Conservation (phyloP, 495 filamentous ascomycete species). For the Trichoderma orchidacearum region DNA sequence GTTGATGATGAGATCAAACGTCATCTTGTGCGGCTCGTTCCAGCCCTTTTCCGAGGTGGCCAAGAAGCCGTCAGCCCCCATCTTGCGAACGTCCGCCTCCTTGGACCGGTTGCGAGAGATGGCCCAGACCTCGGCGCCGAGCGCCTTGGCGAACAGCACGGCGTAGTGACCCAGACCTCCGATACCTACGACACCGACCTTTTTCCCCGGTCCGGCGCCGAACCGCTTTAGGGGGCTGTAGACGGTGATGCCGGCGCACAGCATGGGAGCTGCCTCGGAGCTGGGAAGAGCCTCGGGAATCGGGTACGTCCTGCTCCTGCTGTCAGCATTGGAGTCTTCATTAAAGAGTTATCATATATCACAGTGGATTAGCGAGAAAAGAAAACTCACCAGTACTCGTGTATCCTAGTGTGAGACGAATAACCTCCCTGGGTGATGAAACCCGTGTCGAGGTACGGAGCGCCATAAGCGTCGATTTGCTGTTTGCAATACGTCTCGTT, state of each 20-base stretch:
- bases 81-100: conserved; percentile 49
- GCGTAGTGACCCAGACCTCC: conserved; percentile 69
- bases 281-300: conserved; percentile 63
- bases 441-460: conserved; percentile 38
- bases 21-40: conserved; percentile 38
- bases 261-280: conserved; percentile 66
- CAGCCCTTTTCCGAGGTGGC: conserved; percentile 53
- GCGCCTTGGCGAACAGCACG: conserved; percentile 54
- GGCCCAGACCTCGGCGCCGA: conserved; percentile 58
- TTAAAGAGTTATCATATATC: too few species aligned
- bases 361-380: too few species aligned
- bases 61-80: conserved; percentile 66
- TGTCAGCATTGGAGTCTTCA: neutral
- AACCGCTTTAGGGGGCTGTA: conserved; percentile 67
- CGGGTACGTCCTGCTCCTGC: conserved; percentile 42
- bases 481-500: conserved; percentile 44
- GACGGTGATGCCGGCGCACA: conserved; percentile 76
- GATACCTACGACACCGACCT: conserved; percentile 58
- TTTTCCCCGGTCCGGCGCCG: conserved; percentile 64
- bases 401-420: conserved; percentile 38
- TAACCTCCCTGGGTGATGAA: conserved; percentile 41
- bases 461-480: conserved; percentile 43
- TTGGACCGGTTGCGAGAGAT: conserved; percentile 57
- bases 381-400: conserved; percentile 34
- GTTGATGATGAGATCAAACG: conserved; percentile 48